Evolutionary conservation across 2,329 filamentous ascomycete genomes (phyloP), one percentile per base, ranked within the genome.

Genomic region (Fonsecaea monophora): DNA sequence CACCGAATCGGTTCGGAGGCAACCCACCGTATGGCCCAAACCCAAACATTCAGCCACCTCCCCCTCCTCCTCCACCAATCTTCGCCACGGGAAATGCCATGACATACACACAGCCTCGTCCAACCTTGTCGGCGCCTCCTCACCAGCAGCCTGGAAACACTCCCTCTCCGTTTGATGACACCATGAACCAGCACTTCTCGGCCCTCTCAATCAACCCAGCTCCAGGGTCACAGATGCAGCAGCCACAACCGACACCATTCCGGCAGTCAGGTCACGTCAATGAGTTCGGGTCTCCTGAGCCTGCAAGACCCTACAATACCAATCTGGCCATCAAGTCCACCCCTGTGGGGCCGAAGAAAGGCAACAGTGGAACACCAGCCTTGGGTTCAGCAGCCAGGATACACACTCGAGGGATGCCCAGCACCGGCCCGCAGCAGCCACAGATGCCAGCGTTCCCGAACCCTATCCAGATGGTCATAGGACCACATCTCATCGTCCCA

Each of bases 201-300:
- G 34, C 45, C 30, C 45, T 50, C 45, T 53, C 32, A 6, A 7
- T 32, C 32, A 64, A 50, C 13, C 60, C 53, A 42, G 18, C 54
- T 21, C 48, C 32, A 45, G 53, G 53, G n/a, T 34, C 40, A 37
- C 61, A 58, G 45, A 40, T 53, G 42, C 60, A 50, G 4, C 45
- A 50, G 9, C 35, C 45, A 59, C 58, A 62, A 25, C 58, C 57
- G 15, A 45, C 40, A 1, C 56, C 66, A 53, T 53, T 59, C 42
- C 53, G 59, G n/a, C 38, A 45, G 13, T 18, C 53, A 12, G 48
- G 40, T 38, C 42, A 57, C 56, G 56, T 65, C 35, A 67, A 64
- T 18, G 54, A 53, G 15, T 67, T 64, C 50, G 67, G 67, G 5
- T 67, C 67, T 53, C 67, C 67, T 13, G 67, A 66, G 35, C 59